Evolutionary conservation across 306 rosid species (phyloP).

Genomic region (Dryas alaskensis): DNA sequence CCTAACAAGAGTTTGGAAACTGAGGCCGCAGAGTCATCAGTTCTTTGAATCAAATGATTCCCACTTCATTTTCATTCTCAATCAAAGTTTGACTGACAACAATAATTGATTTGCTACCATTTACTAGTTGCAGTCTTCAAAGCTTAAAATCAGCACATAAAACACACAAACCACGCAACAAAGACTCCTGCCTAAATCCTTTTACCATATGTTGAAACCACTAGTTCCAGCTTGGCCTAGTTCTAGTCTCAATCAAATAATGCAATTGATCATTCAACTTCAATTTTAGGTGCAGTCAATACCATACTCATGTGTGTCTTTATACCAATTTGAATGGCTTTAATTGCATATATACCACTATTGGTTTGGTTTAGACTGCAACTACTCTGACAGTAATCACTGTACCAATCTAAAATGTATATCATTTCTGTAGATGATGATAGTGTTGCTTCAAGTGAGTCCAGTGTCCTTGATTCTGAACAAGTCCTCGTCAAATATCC

Average conservation of each 20-base stretch:
- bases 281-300: not conserved
- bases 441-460: not conserved
- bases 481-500: too few relatives aligned
- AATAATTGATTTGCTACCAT: not conserved
- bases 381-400: not conserved
- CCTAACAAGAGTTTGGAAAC: not conserved
- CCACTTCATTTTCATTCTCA: not conserved
- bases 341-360: not conserved
- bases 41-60: not conserved
- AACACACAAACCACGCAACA: not conserved
- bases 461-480: not conserved
- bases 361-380: not conserved
- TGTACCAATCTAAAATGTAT: not conserved
- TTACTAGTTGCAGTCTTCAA: not conserved
- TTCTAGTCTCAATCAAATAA: not conserved
- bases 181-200: slow-evolving; percentile 1
- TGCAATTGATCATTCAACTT: not conserved
- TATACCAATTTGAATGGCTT: not conserved
- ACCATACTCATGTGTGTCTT: not conserved
- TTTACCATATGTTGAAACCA: not conserved
- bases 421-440: not conserved
- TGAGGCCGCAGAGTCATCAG: not conserved
- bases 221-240: not conserved
- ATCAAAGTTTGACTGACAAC: not conserved
- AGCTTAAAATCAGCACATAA: not conserved